Conservation (phyloP, 805 yeast species). For the Kuraishia piskuri region DNA sequence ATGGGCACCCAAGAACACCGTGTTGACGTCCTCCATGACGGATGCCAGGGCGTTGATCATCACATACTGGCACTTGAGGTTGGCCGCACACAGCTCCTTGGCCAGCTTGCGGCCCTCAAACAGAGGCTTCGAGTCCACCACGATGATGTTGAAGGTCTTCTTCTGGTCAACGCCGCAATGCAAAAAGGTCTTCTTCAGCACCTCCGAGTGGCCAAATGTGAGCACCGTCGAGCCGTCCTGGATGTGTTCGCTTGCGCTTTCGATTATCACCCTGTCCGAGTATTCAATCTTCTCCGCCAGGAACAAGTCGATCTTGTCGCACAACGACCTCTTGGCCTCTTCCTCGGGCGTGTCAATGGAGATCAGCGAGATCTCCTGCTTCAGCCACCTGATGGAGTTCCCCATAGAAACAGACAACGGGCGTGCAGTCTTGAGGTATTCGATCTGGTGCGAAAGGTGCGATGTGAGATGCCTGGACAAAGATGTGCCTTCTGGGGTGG, state of each 20-base stretch:
- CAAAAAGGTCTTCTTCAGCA: constrained; percentile 65
- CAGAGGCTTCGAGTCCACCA: constrained; percentile 89
- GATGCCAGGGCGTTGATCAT: constrained; percentile 73
- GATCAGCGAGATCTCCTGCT: constrained; percentile 82
- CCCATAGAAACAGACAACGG: constrained; percentile 95
- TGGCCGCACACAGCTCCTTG: constrained; percentile 47
- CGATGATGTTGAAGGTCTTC: constrained; percentile 66
- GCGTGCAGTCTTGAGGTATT: constrained; percentile 80
- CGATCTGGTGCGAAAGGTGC: constrained; percentile 87
- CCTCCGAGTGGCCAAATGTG: constrained; percentile 85
- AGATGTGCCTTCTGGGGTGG: constrained; percentile 79
- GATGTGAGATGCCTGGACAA: constrained; percentile 82
- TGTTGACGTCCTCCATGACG: constrained; percentile 78
- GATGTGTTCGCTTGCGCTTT: constrained; percentile 71
- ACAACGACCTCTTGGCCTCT: constrained; percentile 57
- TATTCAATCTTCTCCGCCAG: constrained; percentile 78
- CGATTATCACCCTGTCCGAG: constrained; percentile 75
- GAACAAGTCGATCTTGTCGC: constrained; percentile 67
- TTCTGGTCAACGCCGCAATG: constrained; percentile 55
- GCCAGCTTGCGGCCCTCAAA: constrained; percentile 87
- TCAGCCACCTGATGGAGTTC: constrained; percentile 93
- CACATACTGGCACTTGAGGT: constrained; percentile 71
- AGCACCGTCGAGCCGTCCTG: constrained; percentile 69
- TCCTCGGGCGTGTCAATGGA: constrained; percentile 63
- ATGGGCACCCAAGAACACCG: constrained; percentile 92